Evolutionary conservation across 75 land plant genomes (phyloP).

Genomic region (Chamaecyparis obtusa): DNA sequence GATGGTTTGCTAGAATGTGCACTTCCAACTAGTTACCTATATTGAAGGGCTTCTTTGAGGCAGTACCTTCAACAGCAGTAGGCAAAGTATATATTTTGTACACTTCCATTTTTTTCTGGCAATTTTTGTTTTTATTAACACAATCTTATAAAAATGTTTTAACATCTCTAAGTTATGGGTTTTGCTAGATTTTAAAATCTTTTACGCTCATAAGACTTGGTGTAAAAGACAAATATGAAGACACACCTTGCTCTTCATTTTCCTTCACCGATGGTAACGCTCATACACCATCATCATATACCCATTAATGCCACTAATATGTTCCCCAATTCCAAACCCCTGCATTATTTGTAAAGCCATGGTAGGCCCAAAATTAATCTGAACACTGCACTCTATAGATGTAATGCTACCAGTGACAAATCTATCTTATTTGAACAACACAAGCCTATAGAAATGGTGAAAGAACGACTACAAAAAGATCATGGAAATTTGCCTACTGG

Average conservation of each 20-base stretch:
- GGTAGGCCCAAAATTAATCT: neutral
- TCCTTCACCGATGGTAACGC: neutral
- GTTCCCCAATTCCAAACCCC: neutral
- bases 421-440: neutral
- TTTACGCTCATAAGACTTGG: too few relatives aligned
- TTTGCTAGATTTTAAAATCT: too few relatives aligned
- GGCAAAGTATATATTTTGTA: constrained; percentile 53
- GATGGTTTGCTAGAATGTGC: constrained; percentile 71
- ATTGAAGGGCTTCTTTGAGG: constrained; percentile 47
- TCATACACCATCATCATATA: neutral
- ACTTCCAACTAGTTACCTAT: constrained; percentile 54
- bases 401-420: neutral
- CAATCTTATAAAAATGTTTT: neutral
- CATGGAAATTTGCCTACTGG: constrained; percentile 67
- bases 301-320: neutral
- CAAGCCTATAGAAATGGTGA: constrained; percentile 69
- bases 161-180: neutral
- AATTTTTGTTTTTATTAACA: neutral
- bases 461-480: constrained; percentile 58
- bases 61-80: constrained; percentile 67
- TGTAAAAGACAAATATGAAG: too few relatives aligned
- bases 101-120: neutral
- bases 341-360: neutral
- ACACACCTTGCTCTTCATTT: neutral
- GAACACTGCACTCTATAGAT: neutral